phyloP scores from a whole-genome alignment of 495 filamentous ascomycete genomes.

The Chaetomium fimeti region DNA sequence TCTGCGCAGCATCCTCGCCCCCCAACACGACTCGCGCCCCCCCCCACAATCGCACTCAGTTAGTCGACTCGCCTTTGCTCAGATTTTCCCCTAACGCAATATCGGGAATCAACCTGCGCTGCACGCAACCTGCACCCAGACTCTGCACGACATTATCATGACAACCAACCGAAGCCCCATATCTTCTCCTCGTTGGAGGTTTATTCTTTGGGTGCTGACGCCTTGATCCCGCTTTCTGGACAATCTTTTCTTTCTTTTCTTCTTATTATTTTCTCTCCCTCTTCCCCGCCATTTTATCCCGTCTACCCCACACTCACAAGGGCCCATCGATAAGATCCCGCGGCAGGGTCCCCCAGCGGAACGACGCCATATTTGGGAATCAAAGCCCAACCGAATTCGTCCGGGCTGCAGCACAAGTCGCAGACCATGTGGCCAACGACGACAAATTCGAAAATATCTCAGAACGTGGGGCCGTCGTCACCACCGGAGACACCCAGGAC shows the following conservation, averaged over 20 bases:
- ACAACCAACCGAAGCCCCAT: slow-evolving; percentile 53
- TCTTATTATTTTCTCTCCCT: slow-evolving; percentile 26
- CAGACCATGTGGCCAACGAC: slow-evolving; percentile 50
- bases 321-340: slow-evolving; percentile 40
- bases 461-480: slow-evolving; percentile 51
- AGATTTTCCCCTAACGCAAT: slow-evolving; percentile 32
- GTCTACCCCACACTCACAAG: slow-evolving; percentile 41
- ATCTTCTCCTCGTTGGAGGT: slow-evolving; percentile 57
- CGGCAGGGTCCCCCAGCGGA: slow-evolving; percentile 11
- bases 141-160: slow-evolving; percentile 52
- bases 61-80: slow-evolving; percentile 21
- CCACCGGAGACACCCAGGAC: slow-evolving; percentile 54
- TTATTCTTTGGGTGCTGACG: slow-evolving; percentile 50
- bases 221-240: slow-evolving; percentile 38
- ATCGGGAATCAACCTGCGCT: slow-evolving; percentile 43
- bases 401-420: slow-evolving; percentile 18
- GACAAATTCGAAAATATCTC: slow-evolving; percentile 47
- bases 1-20: slow-evolving; percentile 12
- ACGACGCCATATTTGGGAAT: slow-evolving; percentile 16
- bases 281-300: slow-evolving; percentile 18
- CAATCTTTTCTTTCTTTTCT: slow-evolving; percentile 20
- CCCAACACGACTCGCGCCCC: not conserved
- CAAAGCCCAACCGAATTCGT: slow-evolving; percentile 14
- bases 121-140: slow-evolving; percentile 35
- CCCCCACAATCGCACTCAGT: slow-evolving; percentile 19